Conservation (phyloP, 108 stramenopile species). For the Cylindrotheca fusiformis region DNA sequence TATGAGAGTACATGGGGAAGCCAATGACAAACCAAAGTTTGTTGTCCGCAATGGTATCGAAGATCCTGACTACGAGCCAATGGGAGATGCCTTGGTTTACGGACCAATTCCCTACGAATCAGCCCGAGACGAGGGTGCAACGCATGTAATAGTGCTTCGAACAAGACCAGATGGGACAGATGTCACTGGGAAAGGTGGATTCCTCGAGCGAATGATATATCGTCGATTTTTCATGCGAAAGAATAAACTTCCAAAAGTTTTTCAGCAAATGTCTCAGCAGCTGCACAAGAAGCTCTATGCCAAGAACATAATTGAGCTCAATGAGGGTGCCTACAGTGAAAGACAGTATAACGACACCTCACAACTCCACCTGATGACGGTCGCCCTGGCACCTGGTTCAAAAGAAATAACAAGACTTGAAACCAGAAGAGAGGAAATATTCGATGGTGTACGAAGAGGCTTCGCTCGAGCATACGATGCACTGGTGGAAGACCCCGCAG, state of each 20-base stretch:
- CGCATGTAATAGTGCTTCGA: slow-evolving; percentile 87
- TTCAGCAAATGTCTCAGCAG: slow-evolving; percentile 52
- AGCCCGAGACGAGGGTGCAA: slow-evolving; percentile 87
- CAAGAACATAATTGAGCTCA: slow-evolving; percentile 77
- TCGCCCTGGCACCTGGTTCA: slow-evolving; percentile 85
- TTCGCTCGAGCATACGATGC: slow-evolving; percentile 92
- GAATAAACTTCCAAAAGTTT: slow-evolving; percentile 61
- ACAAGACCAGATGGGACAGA: slow-evolving; percentile 89
- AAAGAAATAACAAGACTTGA: slow-evolving; percentile 78
- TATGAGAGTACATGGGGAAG: slow-evolving; percentile 13
- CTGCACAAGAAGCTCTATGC: slow-evolving; percentile 86
- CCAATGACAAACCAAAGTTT: slow-evolving; percentile 39
- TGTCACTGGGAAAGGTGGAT: slow-evolving; percentile 79
- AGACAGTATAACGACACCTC: slow-evolving; percentile 44
- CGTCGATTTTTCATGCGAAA: slow-evolving; percentile 84
- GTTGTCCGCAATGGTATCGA: slow-evolving; percentile 46
- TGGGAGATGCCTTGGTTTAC: slow-evolving; percentile 91
- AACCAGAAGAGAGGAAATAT: slow-evolving; percentile 75
- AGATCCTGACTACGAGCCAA: slow-evolving; percentile 62
- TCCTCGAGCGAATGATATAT: slow-evolving; percentile 79
- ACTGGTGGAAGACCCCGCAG: slow-evolving; percentile 74
- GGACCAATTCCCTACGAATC: slow-evolving; percentile 87
- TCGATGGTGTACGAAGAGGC: slow-evolving; percentile 82
- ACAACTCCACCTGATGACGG: slow-evolving; percentile 61
- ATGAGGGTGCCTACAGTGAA: slow-evolving; percentile 55